Conservation (phyloP, 23 red algal genomes). For the Agarophyton chilense region DNA sequence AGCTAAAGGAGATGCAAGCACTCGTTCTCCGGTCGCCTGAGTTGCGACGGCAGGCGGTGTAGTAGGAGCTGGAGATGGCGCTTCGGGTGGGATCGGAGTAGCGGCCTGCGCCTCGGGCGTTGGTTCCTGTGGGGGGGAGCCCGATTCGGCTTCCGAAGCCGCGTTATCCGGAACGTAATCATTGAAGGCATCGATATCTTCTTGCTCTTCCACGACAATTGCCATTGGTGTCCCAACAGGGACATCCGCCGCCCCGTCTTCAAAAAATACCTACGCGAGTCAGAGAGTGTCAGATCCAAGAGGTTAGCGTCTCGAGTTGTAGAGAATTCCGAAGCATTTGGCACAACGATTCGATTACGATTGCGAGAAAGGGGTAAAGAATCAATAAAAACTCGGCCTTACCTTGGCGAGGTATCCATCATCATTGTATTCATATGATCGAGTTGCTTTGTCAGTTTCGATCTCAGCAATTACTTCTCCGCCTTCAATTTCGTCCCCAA, state of each 20-base stretch:
- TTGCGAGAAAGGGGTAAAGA: neutral
- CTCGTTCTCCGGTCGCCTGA: neutral
- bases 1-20: conserved; percentile 76
- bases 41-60: conserved; percentile 9
- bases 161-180: conserved; percentile 61
- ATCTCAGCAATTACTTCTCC: conserved; percentile 97
- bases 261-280: conserved; percentile 62
- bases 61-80: neutral
- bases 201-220: conserved; percentile 90
- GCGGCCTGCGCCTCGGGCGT: neutral
- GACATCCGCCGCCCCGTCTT: conserved; percentile 86
- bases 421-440: conserved; percentile 93
- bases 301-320: neutral
- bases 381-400: neutral
- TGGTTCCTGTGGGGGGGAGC: neutral
- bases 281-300: neutral
- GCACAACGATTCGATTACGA: neutral
- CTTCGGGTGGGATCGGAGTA: neutral
- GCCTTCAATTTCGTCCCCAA: conserved; percentile 77
- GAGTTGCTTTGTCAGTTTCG: conserved; percentile 97
- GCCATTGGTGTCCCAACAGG: conserved; percentile 80
- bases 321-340: neutral
- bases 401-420: conserved; percentile 94
- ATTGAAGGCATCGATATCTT: conserved; percentile 77
- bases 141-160: neutral